Conservation (phyloP, 2,329 filamentous ascomycete genomes). For the Colletotrichum sp. region DNA sequence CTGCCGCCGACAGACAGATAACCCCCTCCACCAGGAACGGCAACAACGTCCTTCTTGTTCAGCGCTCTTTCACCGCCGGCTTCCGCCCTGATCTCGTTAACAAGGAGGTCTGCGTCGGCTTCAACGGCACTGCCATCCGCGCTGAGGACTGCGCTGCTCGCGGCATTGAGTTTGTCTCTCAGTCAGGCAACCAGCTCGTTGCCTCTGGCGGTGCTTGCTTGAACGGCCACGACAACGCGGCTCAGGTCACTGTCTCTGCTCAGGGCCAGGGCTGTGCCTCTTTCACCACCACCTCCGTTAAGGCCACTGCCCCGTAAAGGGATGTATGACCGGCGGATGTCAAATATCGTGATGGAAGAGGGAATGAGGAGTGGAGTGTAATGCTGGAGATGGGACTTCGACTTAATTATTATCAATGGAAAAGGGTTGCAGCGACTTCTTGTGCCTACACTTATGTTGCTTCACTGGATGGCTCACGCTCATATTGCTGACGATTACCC, state of each 20-base stretch:
- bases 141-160: constrained; percentile 36
- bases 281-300: constrained; percentile 33
- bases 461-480: too few species aligned
- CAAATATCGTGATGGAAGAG: not conserved
- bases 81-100: constrained; percentile 43
- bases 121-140: constrained; percentile 41
- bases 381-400: not conserved
- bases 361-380: not conserved
- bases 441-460: too few species aligned
- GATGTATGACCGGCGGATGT: not conserved
- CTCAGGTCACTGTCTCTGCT: constrained; percentile 34
- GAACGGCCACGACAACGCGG: constrained; percentile 35
- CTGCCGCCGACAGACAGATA: constrained; percentile 42
- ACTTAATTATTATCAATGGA: not conserved
- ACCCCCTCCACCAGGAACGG: constrained; percentile 38
- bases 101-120: constrained; percentile 41
- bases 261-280: constrained; percentile 32
- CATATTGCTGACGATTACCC: too few species aligned
- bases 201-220: constrained; percentile 35
- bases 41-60: constrained; percentile 37
- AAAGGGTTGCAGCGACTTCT: not conserved
- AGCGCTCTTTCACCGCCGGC: constrained; percentile 39
- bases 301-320: constrained; percentile 19
- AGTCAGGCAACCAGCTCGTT: constrained; percentile 30
- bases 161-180: constrained; percentile 27